These are phyloP conservation scores for Termitomyces titanicus DNA, from an alignment of 768 basidiomycete species.

Conservation along the genomic window DNA sequence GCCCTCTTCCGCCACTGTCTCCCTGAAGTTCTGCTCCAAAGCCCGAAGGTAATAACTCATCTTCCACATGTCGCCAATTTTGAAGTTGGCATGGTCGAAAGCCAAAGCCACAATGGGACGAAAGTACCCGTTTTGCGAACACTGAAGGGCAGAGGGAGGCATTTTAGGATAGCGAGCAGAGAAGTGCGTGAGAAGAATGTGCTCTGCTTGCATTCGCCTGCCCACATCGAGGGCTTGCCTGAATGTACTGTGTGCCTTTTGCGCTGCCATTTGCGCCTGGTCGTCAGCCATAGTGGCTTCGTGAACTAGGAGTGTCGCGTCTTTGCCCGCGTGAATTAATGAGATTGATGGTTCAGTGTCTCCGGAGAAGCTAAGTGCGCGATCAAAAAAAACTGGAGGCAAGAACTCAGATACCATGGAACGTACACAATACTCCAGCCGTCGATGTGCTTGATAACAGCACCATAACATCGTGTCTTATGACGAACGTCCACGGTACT, in stretches of 20 bases:
- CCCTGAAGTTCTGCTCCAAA: conserved; percentile 59
- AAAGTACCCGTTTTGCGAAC: conserved; percentile 2
- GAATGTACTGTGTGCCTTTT: conserved; percentile 87
- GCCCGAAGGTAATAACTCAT: conserved; percentile 72
- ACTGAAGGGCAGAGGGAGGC: conserved; percentile 47
- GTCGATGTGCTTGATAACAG: conserved; percentile 60
- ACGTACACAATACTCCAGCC: conserved; percentile 80
- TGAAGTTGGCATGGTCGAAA: conserved; percentile 75
- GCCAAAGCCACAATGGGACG: conserved; percentile 63
- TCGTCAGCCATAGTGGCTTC: conserved; percentile 93
- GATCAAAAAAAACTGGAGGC: too few relatives aligned
- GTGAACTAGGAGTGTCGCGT: conserved; percentile 84
- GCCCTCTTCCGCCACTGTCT: conserved; percentile 48
- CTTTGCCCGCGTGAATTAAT: conserved; percentile 59
- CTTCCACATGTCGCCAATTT: conserved; percentile 83
- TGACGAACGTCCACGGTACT: conserved; percentile 73
- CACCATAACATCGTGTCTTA: conserved; percentile 68
- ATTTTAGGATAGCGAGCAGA: conserved; percentile 91
- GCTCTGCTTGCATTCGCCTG: conserved; percentile 76
- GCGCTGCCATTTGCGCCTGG: conserved; percentile 63
- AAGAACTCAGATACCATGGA: conserved; percentile 25
- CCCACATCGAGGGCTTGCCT: conserved; percentile 84
- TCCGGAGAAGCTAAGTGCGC: too few relatives aligned
- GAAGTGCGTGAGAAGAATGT: conserved; percentile 92
- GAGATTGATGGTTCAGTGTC: conserved; percentile 80